Conservation (phyloP, 2,329 filamentous ascomycete species). For the Claviceps pusilla region DNA sequence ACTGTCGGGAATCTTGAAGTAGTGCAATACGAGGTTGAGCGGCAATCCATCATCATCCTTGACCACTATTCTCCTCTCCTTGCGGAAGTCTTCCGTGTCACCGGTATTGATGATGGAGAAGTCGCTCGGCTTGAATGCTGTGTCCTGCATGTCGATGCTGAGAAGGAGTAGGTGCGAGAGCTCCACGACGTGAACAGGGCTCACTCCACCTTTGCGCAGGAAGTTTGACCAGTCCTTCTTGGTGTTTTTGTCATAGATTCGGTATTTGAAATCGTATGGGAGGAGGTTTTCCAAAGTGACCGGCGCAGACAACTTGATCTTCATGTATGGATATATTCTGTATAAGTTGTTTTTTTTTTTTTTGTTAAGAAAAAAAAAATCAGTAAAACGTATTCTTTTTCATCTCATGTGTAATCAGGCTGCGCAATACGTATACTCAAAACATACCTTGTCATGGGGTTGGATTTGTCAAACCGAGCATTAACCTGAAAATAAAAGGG, state of each 20-base stretch:
- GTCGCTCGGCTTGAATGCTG: constrained; percentile 83
- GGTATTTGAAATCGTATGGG: constrained; percentile 97
- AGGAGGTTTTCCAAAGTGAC: constrained; percentile 88
- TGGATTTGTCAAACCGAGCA: constrained; percentile 67
- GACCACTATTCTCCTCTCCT: constrained; percentile 63
- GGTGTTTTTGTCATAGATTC: constrained; percentile 96
- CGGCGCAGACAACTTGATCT: constrained; percentile 76
- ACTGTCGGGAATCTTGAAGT: constrained; percentile 76
- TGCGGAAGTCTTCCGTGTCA: constrained; percentile 71
- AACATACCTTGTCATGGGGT: constrained; percentile 58
- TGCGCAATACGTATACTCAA: constrained; percentile 12
- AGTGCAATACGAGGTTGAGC: constrained; percentile 74
- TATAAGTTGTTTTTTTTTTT: neutral
- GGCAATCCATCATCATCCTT: constrained; percentile 73
- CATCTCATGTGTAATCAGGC: neutral
- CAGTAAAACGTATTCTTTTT: neutral
- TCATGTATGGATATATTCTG: constrained; percentile 86
- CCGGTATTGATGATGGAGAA: constrained; percentile 95
- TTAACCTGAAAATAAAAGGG: constrained; percentile 97
- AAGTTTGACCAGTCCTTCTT: constrained; percentile 99
- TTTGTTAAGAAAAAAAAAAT: neutral
- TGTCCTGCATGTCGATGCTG: constrained; percentile 94
- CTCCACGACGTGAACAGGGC: constrained; percentile 93
- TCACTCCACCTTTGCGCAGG: constrained; percentile 86
- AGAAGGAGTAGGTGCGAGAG: constrained; percentile 83